phyloP scores from a whole-genome alignment of 2,329 filamentous ascomycete species.

The Penicillium nordicum region DNA sequence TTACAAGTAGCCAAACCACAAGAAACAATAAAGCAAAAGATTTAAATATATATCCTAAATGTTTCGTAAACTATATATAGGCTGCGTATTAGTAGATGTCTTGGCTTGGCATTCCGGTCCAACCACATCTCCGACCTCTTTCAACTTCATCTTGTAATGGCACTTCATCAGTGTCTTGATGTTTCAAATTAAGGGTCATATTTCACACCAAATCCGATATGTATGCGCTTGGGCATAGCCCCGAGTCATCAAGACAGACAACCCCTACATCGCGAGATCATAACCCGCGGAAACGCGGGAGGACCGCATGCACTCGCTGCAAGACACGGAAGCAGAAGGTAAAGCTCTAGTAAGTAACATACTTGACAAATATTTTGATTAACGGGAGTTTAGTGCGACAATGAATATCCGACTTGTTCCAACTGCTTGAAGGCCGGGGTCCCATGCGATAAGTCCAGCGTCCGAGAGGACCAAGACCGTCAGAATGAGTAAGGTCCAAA shows the following conservation, averaged over 20 bases:
- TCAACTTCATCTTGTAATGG: neutral
- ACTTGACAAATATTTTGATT: neutral
- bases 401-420: constrained; percentile 45
- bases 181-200: neutral
- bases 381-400: constrained; percentile 39
- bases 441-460: constrained; percentile 43
- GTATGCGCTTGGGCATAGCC: constrained; percentile 16
- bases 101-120: constrained; percentile 7
- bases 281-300: constrained; percentile 46
- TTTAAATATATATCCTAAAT: neutral
- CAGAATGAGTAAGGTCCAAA: constrained; percentile 33
- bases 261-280: constrained; percentile 29
- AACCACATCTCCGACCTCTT: constrained; percentile 1
- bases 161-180: neutral
- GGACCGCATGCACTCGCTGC: constrained; percentile 47
- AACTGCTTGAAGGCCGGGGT: constrained; percentile 45
- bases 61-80: neutral
- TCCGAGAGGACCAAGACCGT: constrained; percentile 38
- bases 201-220: constrained; percentile 4
- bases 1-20: neutral
- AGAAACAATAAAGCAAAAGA: neutral
- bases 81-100: neutral
- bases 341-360: neutral
- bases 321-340: constrained; percentile 48
- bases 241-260: constrained; percentile 21